These are phyloP conservation scores for Boechera retrofracta DNA, from an alignment of 345 rosid species.

Conservation along the genomic window DNA sequence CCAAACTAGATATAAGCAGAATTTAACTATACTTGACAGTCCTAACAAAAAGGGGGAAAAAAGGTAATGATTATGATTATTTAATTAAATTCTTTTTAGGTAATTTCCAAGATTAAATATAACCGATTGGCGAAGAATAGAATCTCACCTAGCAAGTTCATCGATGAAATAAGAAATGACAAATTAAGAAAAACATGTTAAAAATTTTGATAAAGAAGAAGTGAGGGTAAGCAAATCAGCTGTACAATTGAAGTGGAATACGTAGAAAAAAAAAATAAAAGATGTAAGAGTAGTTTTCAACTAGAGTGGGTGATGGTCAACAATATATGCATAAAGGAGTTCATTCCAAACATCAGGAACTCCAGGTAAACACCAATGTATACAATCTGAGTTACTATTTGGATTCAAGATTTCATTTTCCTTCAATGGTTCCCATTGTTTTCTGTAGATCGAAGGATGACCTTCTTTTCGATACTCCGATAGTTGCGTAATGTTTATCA, in stretches of 20 bases:
- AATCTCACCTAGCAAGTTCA: not conserved
- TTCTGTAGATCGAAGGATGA: conserved; percentile 71
- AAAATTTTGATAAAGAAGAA: not conserved
- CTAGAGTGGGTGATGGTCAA: conserved; percentile 29
- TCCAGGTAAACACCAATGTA: conserved; percentile 96
- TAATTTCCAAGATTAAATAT: not conserved
- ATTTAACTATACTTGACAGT: not conserved
- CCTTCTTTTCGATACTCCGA: conserved; percentile 86
- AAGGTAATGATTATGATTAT: not conserved
- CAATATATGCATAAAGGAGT: conserved; percentile 69
- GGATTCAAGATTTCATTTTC: conserved; percentile 61
- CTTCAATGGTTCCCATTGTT: conserved; percentile 69
- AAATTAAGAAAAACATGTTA: not conserved
- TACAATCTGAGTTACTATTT: conserved; percentile 74
- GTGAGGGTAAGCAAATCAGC: conserved; percentile 24
- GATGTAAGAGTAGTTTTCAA: conserved; percentile 12
- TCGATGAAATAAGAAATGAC: not conserved
- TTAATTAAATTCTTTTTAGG: not conserved
- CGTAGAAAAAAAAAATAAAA: not conserved
- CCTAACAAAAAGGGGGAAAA: not conserved
- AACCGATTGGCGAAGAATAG: not conserved
- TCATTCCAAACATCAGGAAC: conserved; percentile 95
- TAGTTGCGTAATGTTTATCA: conserved; percentile 80
- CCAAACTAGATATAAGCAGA: not conserved
- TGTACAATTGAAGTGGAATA: conserved; percentile 45